These are phyloP conservation scores for Gentiana dahurica DNA, from an alignment of 257 asterid genomes.

Conservation along the genomic window DNA sequence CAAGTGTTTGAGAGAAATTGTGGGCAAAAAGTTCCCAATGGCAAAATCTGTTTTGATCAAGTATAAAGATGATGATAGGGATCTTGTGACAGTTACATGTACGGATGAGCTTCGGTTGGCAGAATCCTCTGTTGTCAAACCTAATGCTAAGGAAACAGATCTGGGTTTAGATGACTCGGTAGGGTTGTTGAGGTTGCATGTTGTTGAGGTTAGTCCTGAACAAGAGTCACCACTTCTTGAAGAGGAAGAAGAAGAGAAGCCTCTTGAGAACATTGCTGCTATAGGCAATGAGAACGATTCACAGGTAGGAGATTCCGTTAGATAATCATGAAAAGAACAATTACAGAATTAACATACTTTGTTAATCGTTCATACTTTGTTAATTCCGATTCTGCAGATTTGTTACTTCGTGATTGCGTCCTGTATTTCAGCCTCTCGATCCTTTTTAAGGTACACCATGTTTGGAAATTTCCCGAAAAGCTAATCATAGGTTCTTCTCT, in stretches of 20 bases:
- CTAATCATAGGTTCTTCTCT: too few relatives aligned
- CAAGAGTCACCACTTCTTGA: constrained; percentile 81
- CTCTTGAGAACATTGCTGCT: constrained; percentile 28
- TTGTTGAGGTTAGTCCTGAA: constrained; percentile 93
- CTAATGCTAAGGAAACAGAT: constrained; percentile 38
- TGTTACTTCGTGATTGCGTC: too few relatives aligned
- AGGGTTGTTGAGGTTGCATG: constrained; percentile 65
- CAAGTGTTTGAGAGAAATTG: constrained; percentile 62
- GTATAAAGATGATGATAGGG: constrained; percentile 76
- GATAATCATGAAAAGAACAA: too few relatives aligned
- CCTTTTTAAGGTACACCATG: too few relatives aligned
- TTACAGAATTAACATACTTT: too few relatives aligned
- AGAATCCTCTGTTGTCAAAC: constrained; percentile 48
- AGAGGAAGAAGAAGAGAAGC: constrained; percentile 78
- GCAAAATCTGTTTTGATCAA: constrained; percentile 73
- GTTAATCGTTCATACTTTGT: too few relatives aligned
- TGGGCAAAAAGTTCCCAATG: constrained; percentile 67
- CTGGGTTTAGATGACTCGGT: constrained; percentile 30
- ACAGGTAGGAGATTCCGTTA: constrained; percentile 31
- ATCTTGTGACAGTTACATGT: constrained; percentile 75
- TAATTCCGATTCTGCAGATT: too few relatives aligned
- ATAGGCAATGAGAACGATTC: constrained; percentile 38
- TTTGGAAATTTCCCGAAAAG: too few relatives aligned
- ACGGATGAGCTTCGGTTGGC: constrained; percentile 72
- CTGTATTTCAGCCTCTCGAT: too few relatives aligned